phyloP scores from a whole-genome alignment of 805 yeast species.

The Candida ulmi region DNA sequence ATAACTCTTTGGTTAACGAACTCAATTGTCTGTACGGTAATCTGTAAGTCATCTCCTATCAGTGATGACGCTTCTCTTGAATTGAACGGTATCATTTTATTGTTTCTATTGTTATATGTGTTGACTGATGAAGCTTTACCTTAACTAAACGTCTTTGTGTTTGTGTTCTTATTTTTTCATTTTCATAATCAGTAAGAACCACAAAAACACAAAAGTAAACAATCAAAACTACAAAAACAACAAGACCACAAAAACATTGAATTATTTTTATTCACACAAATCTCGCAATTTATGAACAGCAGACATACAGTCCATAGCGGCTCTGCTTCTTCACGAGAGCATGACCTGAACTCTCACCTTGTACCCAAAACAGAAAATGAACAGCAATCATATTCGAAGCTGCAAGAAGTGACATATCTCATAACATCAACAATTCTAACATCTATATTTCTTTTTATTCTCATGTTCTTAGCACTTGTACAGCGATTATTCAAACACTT shows the following conservation, averaged over 20 bases:
- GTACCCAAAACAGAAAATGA: constrained; percentile 5
- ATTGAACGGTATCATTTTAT: background rate
- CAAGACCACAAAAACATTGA: no score
- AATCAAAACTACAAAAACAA: no score
- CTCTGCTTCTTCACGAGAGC: background rate
- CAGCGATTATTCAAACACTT: background rate
- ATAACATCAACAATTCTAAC: constrained; percentile 13
- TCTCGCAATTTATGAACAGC: background rate
- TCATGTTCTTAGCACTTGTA: constrained; percentile 12
- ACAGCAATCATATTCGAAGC: background rate
- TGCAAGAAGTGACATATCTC: constrained; percentile 4
- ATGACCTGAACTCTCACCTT: constrained; percentile 5
- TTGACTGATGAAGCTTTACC: no score
- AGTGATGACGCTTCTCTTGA: background rate
- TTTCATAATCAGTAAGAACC: no score
- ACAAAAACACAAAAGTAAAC: background rate
- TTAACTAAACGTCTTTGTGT: no score
- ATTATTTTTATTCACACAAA: no score
- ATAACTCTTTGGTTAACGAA: constrained; percentile 34
- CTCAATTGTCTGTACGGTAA: constrained; percentile 21
- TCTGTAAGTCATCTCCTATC: background rate
- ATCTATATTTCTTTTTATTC: constrained; percentile 7
- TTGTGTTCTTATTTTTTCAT: background rate
- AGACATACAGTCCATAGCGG: no score
- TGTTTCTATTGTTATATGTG: background rate